Conservation (phyloP, 2,329 filamentous ascomycete species). For the Aschersonia sp. region DNA sequence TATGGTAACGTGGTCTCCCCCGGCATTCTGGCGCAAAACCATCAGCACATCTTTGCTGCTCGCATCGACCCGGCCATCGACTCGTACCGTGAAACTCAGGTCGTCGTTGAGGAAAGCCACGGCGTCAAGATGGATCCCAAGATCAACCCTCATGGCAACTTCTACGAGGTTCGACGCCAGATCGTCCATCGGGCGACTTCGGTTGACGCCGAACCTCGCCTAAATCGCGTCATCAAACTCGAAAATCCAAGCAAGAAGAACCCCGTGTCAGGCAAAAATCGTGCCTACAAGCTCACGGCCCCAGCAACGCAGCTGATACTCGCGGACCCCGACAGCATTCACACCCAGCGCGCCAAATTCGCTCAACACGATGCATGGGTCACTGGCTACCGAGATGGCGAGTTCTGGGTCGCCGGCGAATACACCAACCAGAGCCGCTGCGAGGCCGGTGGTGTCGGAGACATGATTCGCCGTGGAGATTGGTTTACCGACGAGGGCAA, state of each 20-base stretch:
- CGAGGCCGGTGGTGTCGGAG: conserved; percentile 28
- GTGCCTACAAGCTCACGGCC: conserved; percentile 34
- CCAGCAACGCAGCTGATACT: conserved; percentile 22
- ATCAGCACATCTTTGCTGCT: conserved; percentile 55
- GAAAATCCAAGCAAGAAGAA: conserved; percentile 32
- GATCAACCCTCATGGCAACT: conserved; percentile 47
- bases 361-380: conserved; percentile 33
- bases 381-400: conserved; percentile 32
- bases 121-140: conserved; percentile 25
- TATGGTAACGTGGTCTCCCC: conserved; percentile 50
- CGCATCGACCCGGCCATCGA: conserved; percentile 53
- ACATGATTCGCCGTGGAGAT: conserved; percentile 31
- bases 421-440: conserved; percentile 32
- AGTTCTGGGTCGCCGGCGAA: conserved; percentile 35
- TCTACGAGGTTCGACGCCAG: conserved; percentile 38
- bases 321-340: conserved; percentile 27
- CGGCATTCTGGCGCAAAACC: conserved; percentile 52
- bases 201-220: conserved; percentile 36
- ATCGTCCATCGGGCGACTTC: conserved; percentile 29
- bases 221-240: conserved; percentile 35
- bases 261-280: conserved; percentile 29
- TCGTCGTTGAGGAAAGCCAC: conserved; percentile 26
- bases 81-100: conserved; percentile 30
- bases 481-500: conserved; percentile 23
- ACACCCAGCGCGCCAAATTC: conserved; percentile 27